Conservation (phyloP, 768 basidiomycete species). For the Trametes meyenii region DNA sequence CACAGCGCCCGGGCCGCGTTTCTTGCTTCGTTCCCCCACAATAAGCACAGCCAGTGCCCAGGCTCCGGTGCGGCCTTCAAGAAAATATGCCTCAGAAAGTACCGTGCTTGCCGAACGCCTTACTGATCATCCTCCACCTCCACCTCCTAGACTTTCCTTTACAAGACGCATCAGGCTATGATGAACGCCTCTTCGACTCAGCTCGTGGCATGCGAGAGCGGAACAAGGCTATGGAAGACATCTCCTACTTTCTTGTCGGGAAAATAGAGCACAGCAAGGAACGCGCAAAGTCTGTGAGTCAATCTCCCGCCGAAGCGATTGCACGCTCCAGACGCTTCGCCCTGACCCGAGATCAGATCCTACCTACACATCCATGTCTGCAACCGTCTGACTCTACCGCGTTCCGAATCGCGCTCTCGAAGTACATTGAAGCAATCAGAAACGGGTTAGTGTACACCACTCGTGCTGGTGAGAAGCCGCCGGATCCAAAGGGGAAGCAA, state of each 20-base stretch:
- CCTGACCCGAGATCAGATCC: constrained; percentile 38
- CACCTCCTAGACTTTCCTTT: constrained; percentile 55
- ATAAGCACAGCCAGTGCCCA: not conserved
- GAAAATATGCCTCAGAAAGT: constrained; percentile 7
- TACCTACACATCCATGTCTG: constrained; percentile 54
- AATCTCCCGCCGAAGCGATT: not conserved
- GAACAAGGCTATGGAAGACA: constrained; percentile 53
- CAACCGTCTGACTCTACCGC: constrained; percentile 55
- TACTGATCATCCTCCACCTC: constrained; percentile 54
- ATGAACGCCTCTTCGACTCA: constrained; percentile 50
- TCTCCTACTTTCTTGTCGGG: constrained; percentile 51
- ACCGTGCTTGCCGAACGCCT: constrained; percentile 39
- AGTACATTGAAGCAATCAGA: constrained; percentile 52
- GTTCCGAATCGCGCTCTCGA: constrained; percentile 53
- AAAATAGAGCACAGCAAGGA: constrained; percentile 44
- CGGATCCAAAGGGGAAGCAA: constrained; percentile 24
- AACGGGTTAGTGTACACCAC: constrained; percentile 41
- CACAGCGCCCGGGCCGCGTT: constrained; percentile 5
- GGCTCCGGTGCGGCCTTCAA: not conserved
- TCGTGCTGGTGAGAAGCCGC: constrained; percentile 9
- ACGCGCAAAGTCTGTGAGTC: constrained; percentile 31
- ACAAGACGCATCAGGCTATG: constrained; percentile 51
- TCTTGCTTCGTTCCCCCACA: not conserved
- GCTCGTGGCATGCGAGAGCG: constrained; percentile 52
- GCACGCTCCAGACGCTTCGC: not conserved